A percentile compares a stretch with the other conserved stretches of the same genome.
phyloP scores from a whole-genome alignment of 2,329 filamentous ascomycete genomes.

The Aquanectria penicillioides region DNA sequence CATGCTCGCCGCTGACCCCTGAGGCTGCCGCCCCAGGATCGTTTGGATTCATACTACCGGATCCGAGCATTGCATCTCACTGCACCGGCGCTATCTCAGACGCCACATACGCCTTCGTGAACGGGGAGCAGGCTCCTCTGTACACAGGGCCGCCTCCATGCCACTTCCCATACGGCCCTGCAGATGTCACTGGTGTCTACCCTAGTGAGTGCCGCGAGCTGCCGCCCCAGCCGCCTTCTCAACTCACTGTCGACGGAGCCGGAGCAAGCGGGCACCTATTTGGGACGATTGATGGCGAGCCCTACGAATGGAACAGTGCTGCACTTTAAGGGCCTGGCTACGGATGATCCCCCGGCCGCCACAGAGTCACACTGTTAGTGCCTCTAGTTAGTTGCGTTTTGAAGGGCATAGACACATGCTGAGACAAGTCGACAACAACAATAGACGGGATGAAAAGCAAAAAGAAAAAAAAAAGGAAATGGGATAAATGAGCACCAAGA shows the following conservation, averaged over 20 bases:
- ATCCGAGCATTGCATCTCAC: constrained; percentile 28
- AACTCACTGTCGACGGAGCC: constrained; percentile 15
- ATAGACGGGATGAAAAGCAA: background rate
- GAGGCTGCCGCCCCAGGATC: constrained; percentile 25
- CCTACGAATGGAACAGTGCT: constrained; percentile 33
- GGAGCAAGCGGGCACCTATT: constrained; percentile 35
- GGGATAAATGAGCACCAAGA: constrained; percentile 17
- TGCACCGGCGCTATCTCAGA: constrained; percentile 6
- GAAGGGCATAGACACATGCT: background rate
- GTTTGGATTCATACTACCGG: constrained; percentile 35
- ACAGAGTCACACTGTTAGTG: constrained; percentile 24
- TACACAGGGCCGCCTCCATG: constrained; percentile 33
- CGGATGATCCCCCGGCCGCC: constrained; percentile 21
- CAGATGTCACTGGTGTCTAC: constrained; percentile 42
- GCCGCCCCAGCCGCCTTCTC: constrained; percentile 2
- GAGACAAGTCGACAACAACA: constrained; percentile 4
- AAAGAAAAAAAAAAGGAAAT: background rate
- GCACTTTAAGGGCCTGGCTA: constrained; percentile 25
- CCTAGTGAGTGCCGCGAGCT: constrained; percentile 19
- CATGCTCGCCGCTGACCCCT: constrained; percentile 35
- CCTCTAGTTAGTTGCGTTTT: background rate
- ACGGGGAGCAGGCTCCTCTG: constrained; percentile 28
- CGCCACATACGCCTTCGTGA: constrained; percentile 31
- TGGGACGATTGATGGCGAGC: constrained; percentile 23
- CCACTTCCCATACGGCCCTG: constrained; percentile 39